These are phyloP conservation scores for Bipolaris gigantea DNA, from an alignment of 2,329 filamentous ascomycete species.

Conservation along the genomic window DNA sequence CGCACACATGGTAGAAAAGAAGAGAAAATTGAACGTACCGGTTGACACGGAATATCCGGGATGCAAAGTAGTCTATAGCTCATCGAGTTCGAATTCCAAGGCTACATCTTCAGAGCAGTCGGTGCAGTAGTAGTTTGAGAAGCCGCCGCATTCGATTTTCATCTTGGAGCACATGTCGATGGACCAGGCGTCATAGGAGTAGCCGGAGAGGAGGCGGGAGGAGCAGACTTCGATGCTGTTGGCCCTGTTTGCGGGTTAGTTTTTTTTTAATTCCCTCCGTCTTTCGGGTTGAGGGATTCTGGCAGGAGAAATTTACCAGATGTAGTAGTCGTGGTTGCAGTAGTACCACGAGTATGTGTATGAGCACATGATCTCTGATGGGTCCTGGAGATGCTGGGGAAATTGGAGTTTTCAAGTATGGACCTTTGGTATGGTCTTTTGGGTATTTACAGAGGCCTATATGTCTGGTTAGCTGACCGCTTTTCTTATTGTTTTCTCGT, in stretches of 20 bases:
- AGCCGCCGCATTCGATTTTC: constrained; percentile 46
- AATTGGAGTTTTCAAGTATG: neutral
- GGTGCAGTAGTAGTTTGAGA: constrained; percentile 50
- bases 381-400: neutral
- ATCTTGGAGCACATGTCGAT: constrained; percentile 53
- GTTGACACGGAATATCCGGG: no score
- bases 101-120: constrained; percentile 50
- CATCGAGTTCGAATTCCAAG: constrained; percentile 49
- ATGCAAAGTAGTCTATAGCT: constrained; percentile 26
- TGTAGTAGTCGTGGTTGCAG: constrained; percentile 54
- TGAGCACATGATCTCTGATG: constrained; percentile 44
- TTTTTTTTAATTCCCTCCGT: neutral
- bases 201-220: constrained; percentile 49
- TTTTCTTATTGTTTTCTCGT: constrained; percentile 1
- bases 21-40: neutral
- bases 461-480: constrained; percentile 11
- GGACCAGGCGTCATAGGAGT: constrained; percentile 53
- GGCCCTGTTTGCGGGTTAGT: constrained; percentile 24
- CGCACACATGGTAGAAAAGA: no score
- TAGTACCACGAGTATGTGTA: constrained; percentile 54
- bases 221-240: constrained; percentile 52
- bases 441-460: neutral
- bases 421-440: neutral
- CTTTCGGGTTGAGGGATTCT: neutral
- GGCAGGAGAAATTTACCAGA: constrained; percentile 36